A percentile compares a stretch with the other conserved stretches of the same genome.
Conservation (phyloP, 1,284 basidiomycete species). For the Moesziomyces antarcticus region DNA sequence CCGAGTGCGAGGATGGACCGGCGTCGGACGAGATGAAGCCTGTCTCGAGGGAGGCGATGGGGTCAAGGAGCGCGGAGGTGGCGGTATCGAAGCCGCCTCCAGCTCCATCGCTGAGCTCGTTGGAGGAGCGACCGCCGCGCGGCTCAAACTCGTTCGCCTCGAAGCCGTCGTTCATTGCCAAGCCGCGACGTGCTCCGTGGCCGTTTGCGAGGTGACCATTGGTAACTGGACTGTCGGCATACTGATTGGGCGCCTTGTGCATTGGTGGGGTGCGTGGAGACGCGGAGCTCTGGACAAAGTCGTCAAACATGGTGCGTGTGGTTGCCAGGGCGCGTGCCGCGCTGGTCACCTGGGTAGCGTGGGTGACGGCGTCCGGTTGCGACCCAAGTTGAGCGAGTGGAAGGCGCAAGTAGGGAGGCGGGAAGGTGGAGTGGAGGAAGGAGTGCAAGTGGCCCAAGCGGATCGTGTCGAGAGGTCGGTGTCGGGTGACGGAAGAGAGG, state of each 20-base stretch:
- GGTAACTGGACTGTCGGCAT: not conserved
- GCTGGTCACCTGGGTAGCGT: not conserved
- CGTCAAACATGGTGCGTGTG: constrained; percentile 36
- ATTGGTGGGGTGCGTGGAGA: constrained; percentile 16
- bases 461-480: not conserved
- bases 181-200: constrained; percentile 4
- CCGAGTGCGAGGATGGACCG: constrained; percentile 19
- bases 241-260: constrained; percentile 1
- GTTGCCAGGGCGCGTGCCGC: not conserved
- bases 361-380: not conserved
- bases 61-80: constrained; percentile 26
- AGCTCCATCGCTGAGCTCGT: not conserved
- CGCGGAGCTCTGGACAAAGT: constrained; percentile 51
- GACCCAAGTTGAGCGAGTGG: not conserved
- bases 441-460: not conserved
- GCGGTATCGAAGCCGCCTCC: constrained; percentile 12
- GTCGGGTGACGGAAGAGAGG: too few relatives aligned
- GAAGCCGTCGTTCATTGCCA: constrained; percentile 37
- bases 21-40: constrained; percentile 59
- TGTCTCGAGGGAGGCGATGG: constrained; percentile 56
- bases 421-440: not conserved
- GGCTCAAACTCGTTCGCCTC: constrained; percentile 9
- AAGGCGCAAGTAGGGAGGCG: not conserved
- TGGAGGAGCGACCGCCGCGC: not conserved
- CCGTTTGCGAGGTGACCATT: constrained; percentile 7